Evolutionary conservation across 441 rosid genomes (phyloP), one percentile per base, ranked within the genome.

Genomic region (Corymbia citriodora): DNA sequence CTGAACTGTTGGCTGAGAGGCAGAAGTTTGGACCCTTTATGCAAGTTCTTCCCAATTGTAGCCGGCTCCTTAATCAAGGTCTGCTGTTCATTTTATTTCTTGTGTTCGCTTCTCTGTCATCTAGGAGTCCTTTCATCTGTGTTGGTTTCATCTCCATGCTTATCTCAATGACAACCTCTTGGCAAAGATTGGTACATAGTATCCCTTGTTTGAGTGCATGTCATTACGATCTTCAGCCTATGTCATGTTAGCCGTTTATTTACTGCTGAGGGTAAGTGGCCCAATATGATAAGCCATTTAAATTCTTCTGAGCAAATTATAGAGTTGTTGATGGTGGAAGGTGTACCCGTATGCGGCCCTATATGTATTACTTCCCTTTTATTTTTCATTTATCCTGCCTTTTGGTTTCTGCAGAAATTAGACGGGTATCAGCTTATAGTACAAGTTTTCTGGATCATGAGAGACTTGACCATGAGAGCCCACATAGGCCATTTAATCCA

Each of bases 41-140:
- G 90, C 99, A 95, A 91, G 94, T 96, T 88, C 91, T 98, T 89
- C 99, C 99, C 6, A 91, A 93, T 87, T 97, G 97, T 90, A 92
- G 94, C 93, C 93, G 99, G 94, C 99, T 98, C 88, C 93, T 98
- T 88, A 94, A 94, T 92, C 99, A 96, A 97, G 99, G 99, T 97
- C 53, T 81, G 53, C 54, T 90, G 79, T 88, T 90, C 90, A 90
- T 92, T 93, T 53, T 33, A 49, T 89, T 83, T 33, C 52, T 87
- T 31, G 53, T 87, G 83, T 40, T 63, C 55, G n/a, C 70, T 25
- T 92, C 48, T 59, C 65, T 29, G 90, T 92, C 89, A 48, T 89
- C 55, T 65, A 55, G 21, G 79, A 82, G 25, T 81, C 83, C 85
- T 45, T 79, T 49, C 18, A 1, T 79, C 17, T 45, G 10, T 23